Conservation (phyloP, 345 rosid species). For the Brassica juncea region DNA sequence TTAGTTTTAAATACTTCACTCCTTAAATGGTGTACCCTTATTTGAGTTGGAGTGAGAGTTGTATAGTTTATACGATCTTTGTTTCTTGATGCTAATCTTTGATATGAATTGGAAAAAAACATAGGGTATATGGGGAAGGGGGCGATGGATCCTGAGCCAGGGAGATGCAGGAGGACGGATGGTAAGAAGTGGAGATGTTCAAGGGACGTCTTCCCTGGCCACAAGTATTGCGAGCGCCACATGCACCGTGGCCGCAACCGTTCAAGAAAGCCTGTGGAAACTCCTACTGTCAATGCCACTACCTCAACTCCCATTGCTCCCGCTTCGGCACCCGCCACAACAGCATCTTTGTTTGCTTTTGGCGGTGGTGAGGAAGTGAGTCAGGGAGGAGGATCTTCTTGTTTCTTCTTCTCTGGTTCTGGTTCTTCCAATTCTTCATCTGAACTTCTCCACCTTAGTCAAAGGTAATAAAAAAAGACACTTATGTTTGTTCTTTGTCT, state of each 20-base stretch:
- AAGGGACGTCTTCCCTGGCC: constrained; percentile 85
- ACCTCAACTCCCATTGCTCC: constrained; percentile 37
- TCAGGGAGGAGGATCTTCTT: constrained; percentile 41
- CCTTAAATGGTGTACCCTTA: background rate
- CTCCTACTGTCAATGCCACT: constrained; percentile 53
- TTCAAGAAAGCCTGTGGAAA: constrained; percentile 99
- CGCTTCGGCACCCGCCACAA: constrained; percentile 11
- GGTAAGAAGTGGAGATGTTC: constrained; percentile 99
- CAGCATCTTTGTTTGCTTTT: constrained; percentile 30
- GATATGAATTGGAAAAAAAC: constrained; percentile 33
- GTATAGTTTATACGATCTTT: background rate
- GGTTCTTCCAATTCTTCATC: constrained; percentile 52
- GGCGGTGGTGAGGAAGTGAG: constrained; percentile 45
- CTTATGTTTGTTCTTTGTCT: background rate
- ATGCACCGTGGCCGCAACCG: constrained; percentile 99
- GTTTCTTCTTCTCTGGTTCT: constrained; percentile 50
- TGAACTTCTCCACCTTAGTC: constrained; percentile 60
- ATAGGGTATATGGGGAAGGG: constrained; percentile 82
- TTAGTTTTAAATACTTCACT: background rate
- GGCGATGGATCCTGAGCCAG: constrained; percentile 97
- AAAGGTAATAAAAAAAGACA: constrained; percentile 46
- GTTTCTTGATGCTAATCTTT: constrained; percentile 34
- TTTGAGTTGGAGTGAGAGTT: background rate
- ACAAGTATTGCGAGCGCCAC: constrained; percentile 99
- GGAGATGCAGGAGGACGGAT: constrained; percentile 94